These are phyloP conservation scores for Torulaspora quercuum DNA, from an alignment of 805 yeast species.

Conservation along the genomic window DNA sequence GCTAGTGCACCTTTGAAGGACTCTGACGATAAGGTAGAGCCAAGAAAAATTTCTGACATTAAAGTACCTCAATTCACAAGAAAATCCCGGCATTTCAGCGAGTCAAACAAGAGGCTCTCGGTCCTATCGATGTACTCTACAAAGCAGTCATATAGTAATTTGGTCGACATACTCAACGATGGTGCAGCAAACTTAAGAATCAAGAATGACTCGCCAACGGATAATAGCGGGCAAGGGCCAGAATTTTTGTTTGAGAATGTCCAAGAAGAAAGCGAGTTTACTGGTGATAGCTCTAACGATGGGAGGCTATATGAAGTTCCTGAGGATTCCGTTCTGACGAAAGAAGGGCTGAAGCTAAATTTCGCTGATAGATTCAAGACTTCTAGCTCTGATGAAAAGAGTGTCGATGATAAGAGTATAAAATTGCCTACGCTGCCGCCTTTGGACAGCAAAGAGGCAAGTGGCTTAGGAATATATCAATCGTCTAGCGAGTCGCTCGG, in stretches of 20 bases:
- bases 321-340: slow-evolving; percentile 16
- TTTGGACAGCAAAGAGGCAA: slow-evolving; percentile 20
- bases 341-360: slow-evolving; percentile 34
- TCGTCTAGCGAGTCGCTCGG: slow-evolving; percentile 16
- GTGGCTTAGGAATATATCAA: slow-evolving; percentile 33
- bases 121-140: slow-evolving; percentile 72
- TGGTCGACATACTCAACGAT: slow-evolving; percentile 43
- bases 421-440: slow-evolving; percentile 35
- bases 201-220: slow-evolving; percentile 17
- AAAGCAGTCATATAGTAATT: slow-evolving; percentile 57
- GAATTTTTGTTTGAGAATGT: slow-evolving; percentile 32
- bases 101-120: slow-evolving; percentile 62
- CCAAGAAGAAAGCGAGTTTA: slow-evolving; percentile 20
- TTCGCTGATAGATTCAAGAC: slow-evolving; percentile 40
- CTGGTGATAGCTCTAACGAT: slow-evolving; percentile 21
- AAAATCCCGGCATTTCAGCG: slow-evolving; percentile 58
- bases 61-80: slow-evolving; percentile 69
- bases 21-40: slow-evolving; percentile 32
- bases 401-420: slow-evolving; percentile 11
- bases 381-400: slow-evolving; percentile 4
- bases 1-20: slow-evolving; percentile 27
- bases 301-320: slow-evolving; percentile 29
- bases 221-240: slow-evolving; percentile 25
- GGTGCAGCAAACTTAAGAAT: slow-evolving; percentile 15
- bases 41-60: slow-evolving; percentile 57